Evolutionary conservation across 2,329 filamentous ascomycete genomes (phyloP).

Genomic region (Pseudogymnoascus sp.): DNA sequence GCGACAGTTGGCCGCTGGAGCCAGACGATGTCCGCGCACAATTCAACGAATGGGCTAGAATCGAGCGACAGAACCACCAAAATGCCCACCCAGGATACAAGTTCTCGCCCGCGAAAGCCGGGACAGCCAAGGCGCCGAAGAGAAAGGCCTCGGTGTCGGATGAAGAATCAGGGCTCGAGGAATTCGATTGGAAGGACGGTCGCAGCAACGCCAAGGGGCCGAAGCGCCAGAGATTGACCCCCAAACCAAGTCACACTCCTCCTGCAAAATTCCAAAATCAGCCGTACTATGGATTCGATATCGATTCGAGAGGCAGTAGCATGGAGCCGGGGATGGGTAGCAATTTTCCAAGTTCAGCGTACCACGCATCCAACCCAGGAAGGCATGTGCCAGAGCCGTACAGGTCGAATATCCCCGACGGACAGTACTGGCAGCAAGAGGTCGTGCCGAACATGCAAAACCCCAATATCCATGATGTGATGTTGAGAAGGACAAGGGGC

Average conservation of each 20-base stretch:
- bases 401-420: constrained; percentile 32
- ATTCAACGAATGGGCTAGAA: constrained; percentile 71
- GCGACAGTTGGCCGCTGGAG: constrained; percentile 79
- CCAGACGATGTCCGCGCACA: constrained; percentile 62
- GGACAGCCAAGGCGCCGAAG: constrained; percentile 36
- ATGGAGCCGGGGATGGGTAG: constrained; percentile 21
- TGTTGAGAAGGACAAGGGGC: constrained; percentile 34
- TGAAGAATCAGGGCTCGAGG: constrained; percentile 39
- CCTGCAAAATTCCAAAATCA: constrained; percentile 18
- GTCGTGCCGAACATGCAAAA: constrained; percentile 20
- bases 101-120: constrained; percentile 74
- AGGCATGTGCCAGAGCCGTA: constrained; percentile 40
- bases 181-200: constrained; percentile 36
- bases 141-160: constrained; percentile 39
- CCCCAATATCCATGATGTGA: constrained; percentile 33
- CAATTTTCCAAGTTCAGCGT: constrained; percentile 39
- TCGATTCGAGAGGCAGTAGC: constrained; percentile 26
- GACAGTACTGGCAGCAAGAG: constrained; percentile 43
- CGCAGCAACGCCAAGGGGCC: background rate
- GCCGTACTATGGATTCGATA: constrained; percentile 13
- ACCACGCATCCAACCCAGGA: constrained; percentile 45
- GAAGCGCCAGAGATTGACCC: constrained; percentile 18
- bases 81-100: constrained; percentile 87
- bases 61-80: constrained; percentile 79
- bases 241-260: constrained; percentile 18